Evolutionary conservation across 768 basidiomycete species (phyloP).

Genomic region (Tulasnella sp.): DNA sequence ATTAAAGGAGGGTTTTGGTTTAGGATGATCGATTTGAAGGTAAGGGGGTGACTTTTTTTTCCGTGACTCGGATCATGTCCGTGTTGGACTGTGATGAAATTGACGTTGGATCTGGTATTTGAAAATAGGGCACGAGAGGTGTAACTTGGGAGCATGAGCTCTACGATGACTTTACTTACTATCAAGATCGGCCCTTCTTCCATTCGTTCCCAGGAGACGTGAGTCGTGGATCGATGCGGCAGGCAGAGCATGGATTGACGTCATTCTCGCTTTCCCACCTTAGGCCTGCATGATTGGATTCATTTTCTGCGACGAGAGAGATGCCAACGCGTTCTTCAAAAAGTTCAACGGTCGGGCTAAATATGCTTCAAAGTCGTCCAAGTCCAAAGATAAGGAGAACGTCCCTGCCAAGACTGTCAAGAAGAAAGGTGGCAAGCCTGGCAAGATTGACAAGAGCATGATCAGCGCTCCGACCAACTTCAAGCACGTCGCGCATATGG

Average conservation of each 20-base stretch:
- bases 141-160: slow-evolving; percentile 93
- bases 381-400: slow-evolving; percentile 22
- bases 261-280: not conserved
- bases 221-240: slow-evolving; percentile 36
- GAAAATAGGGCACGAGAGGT: slow-evolving; percentile 65
- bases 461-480: slow-evolving; percentile 83
- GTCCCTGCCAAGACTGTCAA: slow-evolving; percentile 33
- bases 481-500: slow-evolving; percentile 92
- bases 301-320: slow-evolving; percentile 80
- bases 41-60: slow-evolving; percentile 24
- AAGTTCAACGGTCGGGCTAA: slow-evolving; percentile 69
- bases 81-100: not conserved
- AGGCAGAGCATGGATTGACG: not conserved
- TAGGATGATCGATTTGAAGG: slow-evolving; percentile 71
- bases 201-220: slow-evolving; percentile 92
- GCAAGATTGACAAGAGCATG: slow-evolving; percentile 87
- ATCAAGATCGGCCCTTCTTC: slow-evolving; percentile 83
- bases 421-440: slow-evolving; percentile 56
- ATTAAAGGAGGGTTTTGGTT: slow-evolving; percentile 56
- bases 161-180: slow-evolving; percentile 74
- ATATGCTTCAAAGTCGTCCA: slow-evolving; percentile 45
- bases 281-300: slow-evolving; percentile 89
- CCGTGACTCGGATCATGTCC: not conserved
- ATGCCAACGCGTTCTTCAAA: slow-evolving; percentile 81
- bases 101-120: not conserved